phyloP scores from a whole-genome alignment of 805 yeast genomes.

The Starmera quercuum region DNA sequence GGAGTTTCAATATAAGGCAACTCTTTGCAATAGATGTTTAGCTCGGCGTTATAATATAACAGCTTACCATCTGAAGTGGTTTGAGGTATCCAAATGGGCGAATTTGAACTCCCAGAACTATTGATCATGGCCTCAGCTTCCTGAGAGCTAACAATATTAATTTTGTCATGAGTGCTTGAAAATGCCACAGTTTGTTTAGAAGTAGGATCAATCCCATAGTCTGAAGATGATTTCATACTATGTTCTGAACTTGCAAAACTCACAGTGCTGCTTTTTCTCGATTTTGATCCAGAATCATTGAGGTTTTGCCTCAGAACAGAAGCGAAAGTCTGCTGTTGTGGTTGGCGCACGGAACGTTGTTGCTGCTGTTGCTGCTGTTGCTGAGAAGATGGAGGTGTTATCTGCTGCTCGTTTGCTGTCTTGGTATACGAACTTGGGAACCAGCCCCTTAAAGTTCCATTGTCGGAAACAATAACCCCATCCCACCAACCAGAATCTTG shows the following conservation, averaged over 20 bases:
- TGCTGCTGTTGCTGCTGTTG: constrained; percentile 8
- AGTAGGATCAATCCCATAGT: constrained; percentile 18
- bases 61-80: constrained; percentile 47
- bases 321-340: constrained; percentile 3
- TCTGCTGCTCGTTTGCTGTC: constrained; percentile 16
- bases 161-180: constrained; percentile 4
- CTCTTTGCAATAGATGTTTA: constrained; percentile 51
- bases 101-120: constrained; percentile 23
- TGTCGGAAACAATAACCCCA: constrained; percentile 39
- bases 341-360: constrained; percentile 2
- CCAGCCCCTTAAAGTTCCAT: constrained; percentile 62
- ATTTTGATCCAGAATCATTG: constrained; percentile 17
- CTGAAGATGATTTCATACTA: constrained; percentile 8
- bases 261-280: constrained; percentile 40
- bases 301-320: constrained; percentile 15
- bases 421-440: constrained; percentile 64
- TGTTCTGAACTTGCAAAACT: constrained; percentile 34
- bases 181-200: neutral
- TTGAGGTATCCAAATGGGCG: constrained; percentile 56
- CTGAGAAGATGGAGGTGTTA: constrained; percentile 11
- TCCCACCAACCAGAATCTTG: constrained; percentile 82
- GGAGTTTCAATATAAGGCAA: constrained; percentile 43
- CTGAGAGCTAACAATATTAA: constrained; percentile 24
- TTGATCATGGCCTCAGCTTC: constrained; percentile 30
- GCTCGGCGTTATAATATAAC: constrained; percentile 51